A percentile compares a stretch with the other conserved stretches of the same genome.
These are phyloP conservation scores for Linaria vulgaris DNA, from an alignment of 257 asterid species.

Conservation along the genomic window DNA sequence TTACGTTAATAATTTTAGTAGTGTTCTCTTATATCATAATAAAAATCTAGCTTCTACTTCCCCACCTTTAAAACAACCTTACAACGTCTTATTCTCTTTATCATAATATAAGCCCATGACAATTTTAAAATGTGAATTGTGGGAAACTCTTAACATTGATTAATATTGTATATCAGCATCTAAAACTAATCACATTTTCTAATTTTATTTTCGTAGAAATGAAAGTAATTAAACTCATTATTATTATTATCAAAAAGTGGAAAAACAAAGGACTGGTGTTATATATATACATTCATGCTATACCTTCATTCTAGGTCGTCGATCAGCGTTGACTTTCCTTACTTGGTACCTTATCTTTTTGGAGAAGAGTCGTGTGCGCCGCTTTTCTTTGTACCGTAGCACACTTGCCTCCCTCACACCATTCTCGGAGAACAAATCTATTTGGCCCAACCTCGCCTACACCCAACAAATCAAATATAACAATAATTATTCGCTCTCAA, in stretches of 20 bases:
- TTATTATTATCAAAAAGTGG: neutral
- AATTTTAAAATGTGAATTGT: too few species aligned
- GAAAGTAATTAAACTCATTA: neutral
- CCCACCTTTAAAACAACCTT: too few species aligned
- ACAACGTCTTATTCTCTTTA: too few species aligned
- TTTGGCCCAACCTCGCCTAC: conserved; percentile 76
- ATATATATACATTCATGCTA: too few species aligned
- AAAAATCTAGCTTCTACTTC: too few species aligned
- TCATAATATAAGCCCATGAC: too few species aligned
- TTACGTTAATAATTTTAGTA: too few species aligned
- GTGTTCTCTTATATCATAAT: too few species aligned
- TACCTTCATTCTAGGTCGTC: conserved; percentile 87
- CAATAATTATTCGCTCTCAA: neutral
- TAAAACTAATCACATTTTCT: too few species aligned
- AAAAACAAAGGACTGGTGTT: neutral
- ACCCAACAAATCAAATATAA: conserved; percentile 16
- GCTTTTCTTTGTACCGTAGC: conserved; percentile 68
- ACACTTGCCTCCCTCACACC: conserved; percentile 81
- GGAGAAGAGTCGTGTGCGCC: conserved; percentile 65
- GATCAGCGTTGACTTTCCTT: conserved; percentile 83
- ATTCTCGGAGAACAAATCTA: conserved; percentile 70
- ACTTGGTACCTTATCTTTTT: conserved; percentile 81
- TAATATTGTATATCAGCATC: too few species aligned
- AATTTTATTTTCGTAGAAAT: too few species aligned
- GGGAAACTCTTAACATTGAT: too few species aligned